Base-by-base conservation (phyloP, 2,329 filamentous ascomycete genomes). In the Botrytis tulipae region DNA sequence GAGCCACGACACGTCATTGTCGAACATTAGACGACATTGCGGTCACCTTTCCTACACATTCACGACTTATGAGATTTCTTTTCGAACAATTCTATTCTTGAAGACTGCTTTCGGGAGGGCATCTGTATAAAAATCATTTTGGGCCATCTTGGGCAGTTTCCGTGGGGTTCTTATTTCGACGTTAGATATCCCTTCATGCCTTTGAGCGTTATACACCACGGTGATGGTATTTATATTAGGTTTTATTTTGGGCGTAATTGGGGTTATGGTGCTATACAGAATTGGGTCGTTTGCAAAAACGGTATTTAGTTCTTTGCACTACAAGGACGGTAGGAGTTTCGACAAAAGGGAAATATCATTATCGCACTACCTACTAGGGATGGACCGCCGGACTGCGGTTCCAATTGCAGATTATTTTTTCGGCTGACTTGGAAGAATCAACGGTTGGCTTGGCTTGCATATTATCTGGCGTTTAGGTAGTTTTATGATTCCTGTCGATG, bases 51-150 rank as follows among this genome's bases (percentile, higher is more conserved):
- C 44, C 59, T 66, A 59, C 68, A 22, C 40, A 59, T 72, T 57
- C n/a, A 72, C 62, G 71, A 68, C 51, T 72, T 60, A 72, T 61
- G 71, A 72, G 18, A 54, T 72, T 57, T 68, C n/a, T 59, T 59
- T 72, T 40, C 37, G 44, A 66, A 37, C 29, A 51, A 7, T 70
- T 73, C 71, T 44, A 69, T 73, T 73, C 65, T 73, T 62, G 20
- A 40, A 37, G 25, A 68, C 59, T 40, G 35, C 57, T 69, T 32
- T 32, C 48, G 65, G 66, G 60, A 44, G 66, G 42, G 25, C 37
- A 48, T 70, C 40, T 73, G 71, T 73, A 73, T 73, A 73, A 73
- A 62, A 63, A 73, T 42, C 14, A 35, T 51, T 71, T 71, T 44
- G 48, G 57, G 42, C 42, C 54, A 60, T 71, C 44, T 35, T 59